Conservation (phyloP, 164 flowering plant species). For the grape (Vitis vinifera) region ASM3070453v1 NC_081809.1:539001-539500, state of each 20-base stretch:
- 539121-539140: conserved; percentile 22
- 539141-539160: conserved; percentile 18
- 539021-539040: conserved; percentile 35
- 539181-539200: conserved; percentile 19
- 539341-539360: conserved; percentile 18
- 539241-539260: conserved; percentile 14
- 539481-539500: background rate
- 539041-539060: conserved; percentile 42
- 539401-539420: too few species aligned
- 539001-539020: conserved; percentile 21
- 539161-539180: conserved; percentile 28
- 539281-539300: conserved; percentile 41
- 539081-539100: conserved; percentile 37
- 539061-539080: conserved; percentile 47
- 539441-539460: background rate
- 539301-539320: conserved; percentile 52
- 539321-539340: conserved; percentile 63
- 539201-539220: conserved; percentile 36
- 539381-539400: background rate
- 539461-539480: background rate
- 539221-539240: conserved; percentile 22
- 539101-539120: conserved; percentile 22
- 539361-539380: conserved; percentile 6
- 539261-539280: conserved; percentile 10
- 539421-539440: conserved; percentile 12